phyloP scores from a whole-genome alignment of 2,329 filamentous ascomycete genomes.

The Mollisiaceae sp. region DNA sequence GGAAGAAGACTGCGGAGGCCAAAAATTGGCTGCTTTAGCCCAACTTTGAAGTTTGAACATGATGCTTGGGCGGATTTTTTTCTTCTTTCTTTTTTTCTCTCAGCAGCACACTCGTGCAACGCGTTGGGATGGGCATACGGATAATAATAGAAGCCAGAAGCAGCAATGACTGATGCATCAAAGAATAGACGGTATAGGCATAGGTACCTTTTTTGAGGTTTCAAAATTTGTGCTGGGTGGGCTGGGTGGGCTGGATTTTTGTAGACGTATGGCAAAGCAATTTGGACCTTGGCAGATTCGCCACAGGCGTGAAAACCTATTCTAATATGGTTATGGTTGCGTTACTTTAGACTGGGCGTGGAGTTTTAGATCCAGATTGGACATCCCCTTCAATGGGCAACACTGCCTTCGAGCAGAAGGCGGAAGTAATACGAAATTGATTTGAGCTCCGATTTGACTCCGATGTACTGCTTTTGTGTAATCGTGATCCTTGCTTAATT shows the following conservation, averaged over 20 bases:
- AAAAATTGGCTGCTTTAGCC: too few relatives aligned
- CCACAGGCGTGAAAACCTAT: background rate
- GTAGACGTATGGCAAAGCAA: background rate
- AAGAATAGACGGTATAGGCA: too few relatives aligned
- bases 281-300: background rate
- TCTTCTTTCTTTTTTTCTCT: too few relatives aligned
- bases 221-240: too few relatives aligned
- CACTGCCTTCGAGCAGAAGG: background rate
- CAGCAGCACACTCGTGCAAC: too few relatives aligned
- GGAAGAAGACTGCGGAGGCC: too few relatives aligned
- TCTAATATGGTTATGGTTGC: background rate
- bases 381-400: background rate
- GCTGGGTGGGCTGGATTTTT: background rate
- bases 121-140: too few relatives aligned
- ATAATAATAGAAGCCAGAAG: too few relatives aligned
- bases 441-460: constrained; percentile 3
- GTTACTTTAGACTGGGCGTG: background rate
- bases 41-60: too few relatives aligned
- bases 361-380: constrained; percentile 3
- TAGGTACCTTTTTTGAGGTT: too few relatives aligned
- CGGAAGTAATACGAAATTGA: background rate
- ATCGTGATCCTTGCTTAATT: background rate
- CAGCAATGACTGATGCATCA: too few relatives aligned
- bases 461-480: constrained; percentile 2
- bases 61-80: too few relatives aligned